These are phyloP conservation scores for Alternaria arbusti DNA, from an alignment of 2,329 filamentous ascomycete genomes.

Conservation along the genomic window DNA sequence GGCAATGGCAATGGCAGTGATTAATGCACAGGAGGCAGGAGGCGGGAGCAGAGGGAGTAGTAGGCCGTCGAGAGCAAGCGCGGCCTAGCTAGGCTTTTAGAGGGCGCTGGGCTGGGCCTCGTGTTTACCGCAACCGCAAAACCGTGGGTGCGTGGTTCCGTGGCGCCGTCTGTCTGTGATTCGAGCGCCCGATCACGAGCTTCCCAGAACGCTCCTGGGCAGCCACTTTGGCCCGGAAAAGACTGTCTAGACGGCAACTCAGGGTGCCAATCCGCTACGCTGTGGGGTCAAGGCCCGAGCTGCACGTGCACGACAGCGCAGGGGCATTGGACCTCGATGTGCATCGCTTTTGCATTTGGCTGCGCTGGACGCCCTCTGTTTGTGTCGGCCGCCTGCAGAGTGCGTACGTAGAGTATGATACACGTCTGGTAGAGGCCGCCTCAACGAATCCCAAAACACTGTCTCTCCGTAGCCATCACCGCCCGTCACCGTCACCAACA, in stretches of 20 bases:
- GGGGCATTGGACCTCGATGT: not conserved
- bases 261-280: slow-evolving; percentile 19
- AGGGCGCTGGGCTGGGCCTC: slow-evolving; percentile 15
- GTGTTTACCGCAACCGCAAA: slow-evolving; percentile 15
- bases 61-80: slow-evolving; percentile 22
- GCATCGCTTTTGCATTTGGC: not conserved
- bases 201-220: slow-evolving; percentile 1
- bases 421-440: not conserved
- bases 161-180: slow-evolving; percentile 21
- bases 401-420: not conserved
- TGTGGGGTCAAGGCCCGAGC: slow-evolving; percentile 28
- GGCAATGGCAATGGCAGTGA: not conserved
- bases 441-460: not conserved
- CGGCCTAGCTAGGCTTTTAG: slow-evolving; percentile 22
- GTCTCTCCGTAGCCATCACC: not conserved
- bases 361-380: not conserved
- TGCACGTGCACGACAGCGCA: slow-evolving; percentile 8
- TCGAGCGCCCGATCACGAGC: slow-evolving; percentile 26
- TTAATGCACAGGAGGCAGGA: not conserved
- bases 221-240: slow-evolving; percentile 9
- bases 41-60: slow-evolving; percentile 7
- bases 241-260: slow-evolving; percentile 15
- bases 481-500: not conserved
- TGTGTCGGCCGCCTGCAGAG: not conserved
- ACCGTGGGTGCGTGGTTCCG: slow-evolving; percentile 4